Percentiles rank a stretch among this genome's conserved stretches.
These are phyloP conservation scores for Penicillium ochrochloron DNA, from an alignment of 495 filamentous ascomycete genomes.

Conservation along the genomic window DNA sequence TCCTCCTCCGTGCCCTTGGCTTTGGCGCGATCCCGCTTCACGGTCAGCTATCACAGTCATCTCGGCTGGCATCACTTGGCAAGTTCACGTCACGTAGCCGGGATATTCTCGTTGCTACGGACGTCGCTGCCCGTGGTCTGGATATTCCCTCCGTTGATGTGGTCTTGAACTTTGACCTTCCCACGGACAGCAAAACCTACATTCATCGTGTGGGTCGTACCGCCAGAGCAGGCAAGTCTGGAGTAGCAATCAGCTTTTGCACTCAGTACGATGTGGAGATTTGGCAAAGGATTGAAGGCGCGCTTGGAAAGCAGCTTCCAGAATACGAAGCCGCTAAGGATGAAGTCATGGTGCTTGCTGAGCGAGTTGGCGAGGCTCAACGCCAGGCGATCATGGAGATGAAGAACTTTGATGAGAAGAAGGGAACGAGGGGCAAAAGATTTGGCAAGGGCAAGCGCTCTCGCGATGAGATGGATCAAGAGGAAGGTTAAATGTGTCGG, in stretches of 20 bases:
- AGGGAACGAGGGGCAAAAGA: constrained; percentile 65
- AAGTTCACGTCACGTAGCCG: constrained; percentile 75
- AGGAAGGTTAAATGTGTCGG: constrained; percentile 56
- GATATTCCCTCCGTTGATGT: constrained; percentile 93
- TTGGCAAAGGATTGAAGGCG: constrained; percentile 80
- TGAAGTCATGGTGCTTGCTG: constrained; percentile 83
- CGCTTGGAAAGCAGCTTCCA: constrained; percentile 73
- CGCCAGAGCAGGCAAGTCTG: constrained; percentile 84
- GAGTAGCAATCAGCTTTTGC: constrained; percentile 78
- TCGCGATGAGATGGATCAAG: constrained; percentile 82
- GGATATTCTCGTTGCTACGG: constrained; percentile 91
- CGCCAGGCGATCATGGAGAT: constrained; percentile 78
- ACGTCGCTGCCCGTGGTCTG: constrained; percentile 91
- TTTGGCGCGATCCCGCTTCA: constrained; percentile 90
- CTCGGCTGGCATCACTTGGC: constrained; percentile 80
- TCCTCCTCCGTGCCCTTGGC: constrained; percentile 78
- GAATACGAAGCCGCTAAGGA: constrained; percentile 75
- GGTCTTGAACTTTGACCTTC: constrained; percentile 86
- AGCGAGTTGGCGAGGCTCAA: constrained; percentile 83
- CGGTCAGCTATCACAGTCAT: constrained; percentile 83
- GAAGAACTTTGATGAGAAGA: constrained; percentile 80
- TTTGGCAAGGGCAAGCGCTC: constrained; percentile 64
- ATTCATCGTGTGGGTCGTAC: constrained; percentile 95
- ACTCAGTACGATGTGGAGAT: constrained; percentile 94
- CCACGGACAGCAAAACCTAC: constrained; percentile 85